Evolutionary conservation across 179 eudicot genomes (phyloP).

Genomic region (Gypsophila paniculata): DNA sequence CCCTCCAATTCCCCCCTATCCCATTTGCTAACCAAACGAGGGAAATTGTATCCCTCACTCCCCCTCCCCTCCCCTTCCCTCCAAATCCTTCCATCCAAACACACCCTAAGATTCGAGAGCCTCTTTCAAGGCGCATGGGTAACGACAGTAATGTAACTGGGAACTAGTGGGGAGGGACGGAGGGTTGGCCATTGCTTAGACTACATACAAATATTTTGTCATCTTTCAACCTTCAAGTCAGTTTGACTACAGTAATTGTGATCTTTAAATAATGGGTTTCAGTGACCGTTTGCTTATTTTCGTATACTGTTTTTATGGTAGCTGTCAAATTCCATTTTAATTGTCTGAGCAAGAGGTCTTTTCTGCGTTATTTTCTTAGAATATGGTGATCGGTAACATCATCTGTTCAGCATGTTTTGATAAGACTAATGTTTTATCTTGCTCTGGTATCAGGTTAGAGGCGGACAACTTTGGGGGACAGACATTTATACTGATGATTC

Average conservation of each 20-base stretch:
- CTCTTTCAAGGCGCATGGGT: too few relatives aligned
- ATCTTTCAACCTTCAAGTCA: background rate
- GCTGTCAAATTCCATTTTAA: constrained; percentile 11
- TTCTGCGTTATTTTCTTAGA: constrained; percentile 5
- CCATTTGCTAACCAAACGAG: too few relatives aligned
- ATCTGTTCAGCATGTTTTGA: background rate
- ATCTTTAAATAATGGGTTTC: background rate
- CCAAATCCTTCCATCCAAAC: too few relatives aligned
- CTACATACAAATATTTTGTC: background rate
- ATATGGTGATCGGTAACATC: background rate
- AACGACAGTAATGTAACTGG: too few relatives aligned
- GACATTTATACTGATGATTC: constrained; percentile 95
- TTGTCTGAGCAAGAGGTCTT: background rate
- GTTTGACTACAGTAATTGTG: background rate
- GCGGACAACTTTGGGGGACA: constrained; percentile 99
- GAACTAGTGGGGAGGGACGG: too few relatives aligned
- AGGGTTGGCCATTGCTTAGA: constrained; percentile 2
- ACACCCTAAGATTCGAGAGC: too few relatives aligned
- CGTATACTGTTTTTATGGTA: background rate
- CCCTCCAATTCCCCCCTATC: too few relatives aligned
- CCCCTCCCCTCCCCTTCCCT: too few relatives aligned
- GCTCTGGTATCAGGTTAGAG: constrained; percentile 68
- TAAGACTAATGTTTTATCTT: background rate
- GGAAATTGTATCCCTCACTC: too few relatives aligned
- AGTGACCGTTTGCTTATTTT: background rate